phyloP scores from a whole-genome alignment of 352 stramenopile species.

The Phytophthora lateralis region DNA sequence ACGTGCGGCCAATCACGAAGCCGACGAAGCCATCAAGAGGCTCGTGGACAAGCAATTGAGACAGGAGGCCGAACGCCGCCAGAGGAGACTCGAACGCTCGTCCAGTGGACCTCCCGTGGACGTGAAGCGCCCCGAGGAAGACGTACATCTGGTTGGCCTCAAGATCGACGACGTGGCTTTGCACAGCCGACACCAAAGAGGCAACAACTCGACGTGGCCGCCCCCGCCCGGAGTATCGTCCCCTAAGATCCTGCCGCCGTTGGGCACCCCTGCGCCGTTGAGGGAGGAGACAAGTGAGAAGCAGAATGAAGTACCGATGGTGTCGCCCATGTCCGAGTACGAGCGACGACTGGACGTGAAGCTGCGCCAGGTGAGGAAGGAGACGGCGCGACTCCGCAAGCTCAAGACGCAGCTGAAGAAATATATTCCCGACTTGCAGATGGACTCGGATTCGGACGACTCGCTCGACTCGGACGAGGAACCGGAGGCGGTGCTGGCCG shows the following conservation, averaged over 20 bases:
- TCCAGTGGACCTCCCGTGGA: slow-evolving; percentile 28
- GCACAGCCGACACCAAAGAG: slow-evolving; percentile 17
- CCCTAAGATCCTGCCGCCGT: slow-evolving; percentile 31
- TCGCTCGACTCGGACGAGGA: slow-evolving; percentile 45
- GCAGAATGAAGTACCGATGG: neutral
- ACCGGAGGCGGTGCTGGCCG: slow-evolving; percentile 16
- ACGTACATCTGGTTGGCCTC: slow-evolving; percentile 11
- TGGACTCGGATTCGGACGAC: slow-evolving; percentile 47
- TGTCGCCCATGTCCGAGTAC: slow-evolving; percentile 38
- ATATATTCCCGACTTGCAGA: slow-evolving; percentile 53
- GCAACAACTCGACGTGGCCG: slow-evolving; percentile 31
- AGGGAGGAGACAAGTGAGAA: slow-evolving; percentile 5
- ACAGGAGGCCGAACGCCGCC: slow-evolving; percentile 38
- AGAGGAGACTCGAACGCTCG: slow-evolving; percentile 19
- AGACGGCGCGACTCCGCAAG: slow-evolving; percentile 44
- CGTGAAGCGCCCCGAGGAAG: slow-evolving; percentile 20
- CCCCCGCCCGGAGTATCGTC: slow-evolving; percentile 23
- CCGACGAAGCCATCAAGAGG: slow-evolving; percentile 66
- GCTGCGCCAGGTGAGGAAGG: slow-evolving; percentile 46
- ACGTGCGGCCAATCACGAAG: slow-evolving; percentile 57
- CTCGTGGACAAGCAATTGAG: slow-evolving; percentile 49
- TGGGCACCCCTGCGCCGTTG: slow-evolving; percentile 23
- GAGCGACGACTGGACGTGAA: slow-evolving; percentile 53
- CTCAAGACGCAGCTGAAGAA: slow-evolving; percentile 53
- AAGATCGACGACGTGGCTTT: slow-evolving; percentile 25